phyloP scores from a whole-genome alignment of 2,329 filamentous ascomycete species.

The Penicillium sp. region DNA sequence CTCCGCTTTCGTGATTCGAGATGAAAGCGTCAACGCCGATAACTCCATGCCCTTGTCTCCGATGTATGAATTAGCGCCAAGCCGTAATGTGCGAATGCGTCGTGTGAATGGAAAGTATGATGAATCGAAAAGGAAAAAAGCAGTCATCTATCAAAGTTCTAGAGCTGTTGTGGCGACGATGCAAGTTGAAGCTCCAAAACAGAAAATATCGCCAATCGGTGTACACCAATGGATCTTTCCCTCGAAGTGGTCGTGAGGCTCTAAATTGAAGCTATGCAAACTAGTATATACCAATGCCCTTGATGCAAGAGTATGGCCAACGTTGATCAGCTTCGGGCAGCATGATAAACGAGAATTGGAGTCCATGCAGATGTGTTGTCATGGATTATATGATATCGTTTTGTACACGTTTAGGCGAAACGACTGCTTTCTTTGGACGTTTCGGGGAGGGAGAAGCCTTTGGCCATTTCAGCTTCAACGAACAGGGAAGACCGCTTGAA shows the following conservation, averaged over 20 bases:
- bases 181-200: not conserved
- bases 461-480: slow-evolving; percentile 69
- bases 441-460: slow-evolving; percentile 52
- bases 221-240: not conserved
- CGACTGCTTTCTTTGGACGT: slow-evolving; percentile 7
- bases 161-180: not conserved
- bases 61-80: slow-evolving; percentile 7
- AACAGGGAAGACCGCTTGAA: slow-evolving; percentile 81
- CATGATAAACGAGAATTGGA: not conserved
- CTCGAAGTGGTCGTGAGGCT: not conserved
- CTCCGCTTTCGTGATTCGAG: not conserved
- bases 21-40: slow-evolving; percentile 5
- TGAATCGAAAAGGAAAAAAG: not conserved
- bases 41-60: slow-evolving; percentile 9
- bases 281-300: slow-evolving; percentile 12
- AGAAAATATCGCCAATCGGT: not conserved
- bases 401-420: slow-evolving; percentile 2
- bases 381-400: not conserved
- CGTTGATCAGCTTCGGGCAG: not conserved
- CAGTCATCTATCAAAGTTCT: not conserved
- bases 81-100: slow-evolving; percentile 4
- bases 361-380: not conserved
- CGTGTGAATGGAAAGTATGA: not conserved
- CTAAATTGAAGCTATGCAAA: slow-evolving; percentile 3
- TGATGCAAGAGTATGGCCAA: not conserved